A percentile compares a stretch with the other conserved stretches of the same genome.
These are phyloP conservation scores for Castanea mollissima DNA, from an alignment of 306 rosid genomes.

Conservation along the genomic window DNA sequence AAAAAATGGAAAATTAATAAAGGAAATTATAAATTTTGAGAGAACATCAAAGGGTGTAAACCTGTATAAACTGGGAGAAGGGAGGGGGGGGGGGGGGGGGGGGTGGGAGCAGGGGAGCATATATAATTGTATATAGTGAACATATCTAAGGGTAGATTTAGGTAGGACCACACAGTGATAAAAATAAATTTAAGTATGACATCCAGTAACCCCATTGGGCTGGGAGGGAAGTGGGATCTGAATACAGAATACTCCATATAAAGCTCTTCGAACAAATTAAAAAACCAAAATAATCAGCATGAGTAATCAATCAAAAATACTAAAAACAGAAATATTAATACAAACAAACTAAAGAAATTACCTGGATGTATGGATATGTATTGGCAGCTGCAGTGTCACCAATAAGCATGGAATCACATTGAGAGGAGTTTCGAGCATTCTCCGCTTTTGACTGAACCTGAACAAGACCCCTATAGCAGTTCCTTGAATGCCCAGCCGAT, in stretches of 20 bases:
- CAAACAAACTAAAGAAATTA: slow-evolving; percentile 22
- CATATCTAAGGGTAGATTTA: background rate
- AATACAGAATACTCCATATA: background rate
- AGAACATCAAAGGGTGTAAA: background rate
- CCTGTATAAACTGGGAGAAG: background rate
- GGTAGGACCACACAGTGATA: background rate
- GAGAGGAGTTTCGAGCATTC: slow-evolving; percentile 82
- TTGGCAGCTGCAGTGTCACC: slow-evolving; percentile 91
- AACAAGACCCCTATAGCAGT: slow-evolving; percentile 90
- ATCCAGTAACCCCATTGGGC: background rate
- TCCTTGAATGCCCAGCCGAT: slow-evolving; percentile 80
- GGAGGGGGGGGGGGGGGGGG: too few relatives aligned
- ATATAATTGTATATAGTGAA: background rate
- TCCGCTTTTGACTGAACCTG: slow-evolving; percentile 85
- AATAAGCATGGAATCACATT: slow-evolving; percentile 95
- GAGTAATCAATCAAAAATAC: background rate
- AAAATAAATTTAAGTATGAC: background rate
- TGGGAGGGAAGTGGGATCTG: background rate
- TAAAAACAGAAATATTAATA: background rate
- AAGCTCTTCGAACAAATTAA: background rate
- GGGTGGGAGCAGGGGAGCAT: too few relatives aligned
- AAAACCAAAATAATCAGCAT: background rate
- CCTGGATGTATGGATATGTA: slow-evolving; percentile 93
- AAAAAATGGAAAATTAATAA: background rate
- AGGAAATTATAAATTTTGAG: background rate